Percentiles rank a stretch among this genome's conserved stretches.
These are phyloP conservation scores for Ogataea corticis DNA, from an alignment of 805 yeast genomes.

Conservation along the genomic window DNA sequence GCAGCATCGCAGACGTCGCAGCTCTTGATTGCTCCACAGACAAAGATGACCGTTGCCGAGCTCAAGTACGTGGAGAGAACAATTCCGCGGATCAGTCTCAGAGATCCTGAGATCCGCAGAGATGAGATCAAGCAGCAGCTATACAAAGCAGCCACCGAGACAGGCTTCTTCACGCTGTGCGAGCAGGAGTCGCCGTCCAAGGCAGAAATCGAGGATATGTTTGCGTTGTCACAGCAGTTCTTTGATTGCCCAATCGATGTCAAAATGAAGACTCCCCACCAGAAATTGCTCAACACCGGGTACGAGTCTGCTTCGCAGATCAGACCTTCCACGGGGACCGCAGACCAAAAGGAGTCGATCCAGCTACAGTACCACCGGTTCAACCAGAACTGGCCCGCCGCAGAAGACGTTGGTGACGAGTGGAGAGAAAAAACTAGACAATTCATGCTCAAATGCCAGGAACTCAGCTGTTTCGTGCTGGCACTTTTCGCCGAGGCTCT, in stretches of 20 bases:
- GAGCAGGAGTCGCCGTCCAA: conserved; percentile 36
- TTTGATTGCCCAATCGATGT: conserved; percentile 26
- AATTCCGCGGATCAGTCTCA: conserved; percentile 34
- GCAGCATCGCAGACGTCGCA: too few relatives aligned
- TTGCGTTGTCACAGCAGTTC: conserved; percentile 25
- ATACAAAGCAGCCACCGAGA: conserved; percentile 30
- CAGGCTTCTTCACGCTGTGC: conserved; percentile 35
- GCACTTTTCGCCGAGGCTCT: conserved; percentile 34
- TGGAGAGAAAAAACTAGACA: conserved; percentile 28
- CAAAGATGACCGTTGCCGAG: conserved; percentile 2
- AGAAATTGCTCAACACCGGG: conserved; percentile 36
- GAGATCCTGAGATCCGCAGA: conserved; percentile 26
- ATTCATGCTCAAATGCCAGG: conserved; percentile 29
- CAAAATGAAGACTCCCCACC: conserved; percentile 34
- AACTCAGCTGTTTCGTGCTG: conserved; percentile 28
- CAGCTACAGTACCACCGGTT: conserved; percentile 35
- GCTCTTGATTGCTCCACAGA: not conserved
- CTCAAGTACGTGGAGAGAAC: conserved; percentile 17
- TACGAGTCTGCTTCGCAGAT: conserved; percentile 36
- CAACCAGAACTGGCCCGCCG: conserved; percentile 34
- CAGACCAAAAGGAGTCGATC: conserved; percentile 35
- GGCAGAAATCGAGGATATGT: conserved; percentile 32
- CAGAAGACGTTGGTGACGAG: conserved; percentile 30
- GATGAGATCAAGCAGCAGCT: conserved; percentile 35
- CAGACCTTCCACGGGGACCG: conserved; percentile 38